Evolutionary conservation across 371 early-diverging fungal species (phyloP).

Genomic region (Mucor velutinosus): DNA sequence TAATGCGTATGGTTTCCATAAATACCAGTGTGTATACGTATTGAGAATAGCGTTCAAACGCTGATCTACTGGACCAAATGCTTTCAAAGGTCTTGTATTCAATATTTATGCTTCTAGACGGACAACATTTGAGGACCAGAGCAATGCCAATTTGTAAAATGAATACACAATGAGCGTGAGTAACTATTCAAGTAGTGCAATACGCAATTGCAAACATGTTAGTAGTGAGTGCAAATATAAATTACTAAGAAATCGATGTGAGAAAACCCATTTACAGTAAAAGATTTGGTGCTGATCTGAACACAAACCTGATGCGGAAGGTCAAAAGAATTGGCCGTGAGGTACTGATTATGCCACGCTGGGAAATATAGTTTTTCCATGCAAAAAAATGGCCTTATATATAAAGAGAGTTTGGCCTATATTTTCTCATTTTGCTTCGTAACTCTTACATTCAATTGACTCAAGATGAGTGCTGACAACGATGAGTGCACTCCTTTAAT

Average conservation of each 20-base stretch:
- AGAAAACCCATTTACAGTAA: not conserved
- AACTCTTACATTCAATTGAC: not conserved
- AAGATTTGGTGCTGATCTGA: not conserved
- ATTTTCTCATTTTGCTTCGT: not conserved
- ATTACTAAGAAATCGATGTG: not conserved
- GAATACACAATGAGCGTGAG: not conserved
- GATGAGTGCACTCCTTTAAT: constrained; percentile 16
- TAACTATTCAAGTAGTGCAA: not conserved
- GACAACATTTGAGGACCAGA: not conserved
- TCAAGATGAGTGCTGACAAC: not conserved
- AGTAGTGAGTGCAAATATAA: not conserved
- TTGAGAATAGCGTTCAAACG: not conserved
- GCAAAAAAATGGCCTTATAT: not conserved
- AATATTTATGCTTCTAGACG: too few relatives aligned
- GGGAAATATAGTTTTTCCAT: constrained; percentile 3
- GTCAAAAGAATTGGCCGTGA: not conserved
- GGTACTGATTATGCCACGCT: not conserved
- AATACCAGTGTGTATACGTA: not conserved
- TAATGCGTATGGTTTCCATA: not conserved
- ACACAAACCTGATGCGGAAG: not conserved
- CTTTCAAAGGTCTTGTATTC: too few relatives aligned
- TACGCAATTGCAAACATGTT: not conserved
- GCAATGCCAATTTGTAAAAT: not conserved
- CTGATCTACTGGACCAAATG: too few relatives aligned
- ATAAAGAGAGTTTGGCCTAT: not conserved